Conservation (phyloP, 345 rosid species). For the Salix koriyanagi region DNA sequence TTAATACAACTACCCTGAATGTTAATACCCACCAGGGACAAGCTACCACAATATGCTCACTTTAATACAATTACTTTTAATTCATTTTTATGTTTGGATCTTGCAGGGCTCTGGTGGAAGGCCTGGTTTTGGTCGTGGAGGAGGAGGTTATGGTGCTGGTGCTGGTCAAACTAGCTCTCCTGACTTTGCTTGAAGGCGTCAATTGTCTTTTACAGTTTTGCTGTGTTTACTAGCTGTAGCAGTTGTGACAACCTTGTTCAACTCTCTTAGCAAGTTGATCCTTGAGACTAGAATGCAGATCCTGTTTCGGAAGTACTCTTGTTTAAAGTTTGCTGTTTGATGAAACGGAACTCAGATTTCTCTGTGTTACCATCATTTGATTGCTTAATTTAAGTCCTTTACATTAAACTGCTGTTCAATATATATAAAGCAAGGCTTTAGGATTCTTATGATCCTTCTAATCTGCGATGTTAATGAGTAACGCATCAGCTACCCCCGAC, state of each 20-base stretch:
- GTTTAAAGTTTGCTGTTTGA: background rate
- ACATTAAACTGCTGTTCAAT: too few relatives aligned
- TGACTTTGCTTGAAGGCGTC: slow-evolving; percentile 39
- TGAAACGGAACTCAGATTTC: background rate
- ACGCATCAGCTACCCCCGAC: too few relatives aligned
- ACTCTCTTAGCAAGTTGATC: background rate
- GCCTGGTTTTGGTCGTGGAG: slow-evolving; percentile 76
- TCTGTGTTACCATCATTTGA: background rate
- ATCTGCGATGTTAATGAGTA: too few relatives aligned
- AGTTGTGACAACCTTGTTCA: slow-evolving; percentile 3
- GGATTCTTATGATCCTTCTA: too few relatives aligned
- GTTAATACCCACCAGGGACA: background rate
- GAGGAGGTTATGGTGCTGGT: slow-evolving; percentile 46
- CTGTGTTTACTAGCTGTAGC: background rate
- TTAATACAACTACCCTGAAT: background rate
- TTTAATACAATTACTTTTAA: background rate
- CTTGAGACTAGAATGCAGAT: slow-evolving; percentile 3
- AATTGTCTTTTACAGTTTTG: background rate
- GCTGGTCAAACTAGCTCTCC: slow-evolving; percentile 44
- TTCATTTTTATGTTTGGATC: background rate
- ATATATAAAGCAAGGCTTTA: too few relatives aligned
- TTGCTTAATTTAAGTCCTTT: background rate
- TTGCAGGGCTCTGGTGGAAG: slow-evolving; percentile 61
- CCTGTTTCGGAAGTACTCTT: background rate
- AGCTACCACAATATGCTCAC: background rate